A percentile compares a stretch with the other conserved stretches of the same genome.
These are phyloP conservation scores for Fomitopsis serialis DNA, from an alignment of 768 basidiomycete species.

Conservation along the genomic window DNA sequence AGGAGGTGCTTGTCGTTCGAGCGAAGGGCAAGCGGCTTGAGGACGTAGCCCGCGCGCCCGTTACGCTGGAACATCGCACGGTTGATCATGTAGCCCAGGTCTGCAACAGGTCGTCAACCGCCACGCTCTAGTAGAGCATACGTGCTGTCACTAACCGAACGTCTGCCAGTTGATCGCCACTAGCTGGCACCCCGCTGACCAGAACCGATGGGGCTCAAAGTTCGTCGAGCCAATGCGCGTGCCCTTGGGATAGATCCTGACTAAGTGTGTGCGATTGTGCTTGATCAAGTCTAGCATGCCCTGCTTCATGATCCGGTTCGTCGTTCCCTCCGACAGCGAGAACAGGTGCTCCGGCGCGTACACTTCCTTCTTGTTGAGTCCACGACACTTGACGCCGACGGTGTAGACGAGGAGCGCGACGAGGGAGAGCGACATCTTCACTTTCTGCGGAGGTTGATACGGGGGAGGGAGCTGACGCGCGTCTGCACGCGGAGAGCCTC, in stretches of 20 bases:
- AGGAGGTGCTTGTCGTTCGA: constrained; percentile 56
- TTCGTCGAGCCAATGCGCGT: constrained; percentile 79
- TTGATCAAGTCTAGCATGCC: constrained; percentile 71
- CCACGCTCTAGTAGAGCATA: background rate
- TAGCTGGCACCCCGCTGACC: constrained; percentile 84
- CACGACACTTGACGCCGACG: constrained; percentile 90
- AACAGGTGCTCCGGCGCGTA: constrained; percentile 91
- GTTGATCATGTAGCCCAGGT: constrained; percentile 88
- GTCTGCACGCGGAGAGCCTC: constrained; percentile 20
- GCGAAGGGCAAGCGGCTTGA: constrained; percentile 80
- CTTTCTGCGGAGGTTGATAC: constrained; percentile 30
- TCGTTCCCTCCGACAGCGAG: constrained; percentile 82
- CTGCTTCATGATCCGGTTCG: constrained; percentile 69
- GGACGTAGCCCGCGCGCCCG: constrained; percentile 82
- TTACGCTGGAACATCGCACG: constrained; percentile 94
- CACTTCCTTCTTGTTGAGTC: constrained; percentile 78
- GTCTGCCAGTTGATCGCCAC: constrained; percentile 99
- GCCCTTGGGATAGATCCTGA: constrained; percentile 84
- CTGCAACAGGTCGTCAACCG: constrained; percentile 30
- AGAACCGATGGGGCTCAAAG: constrained; percentile 83
- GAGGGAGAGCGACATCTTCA: constrained; percentile 71
- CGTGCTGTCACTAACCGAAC: constrained; percentile 53
- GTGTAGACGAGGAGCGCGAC: constrained; percentile 85
- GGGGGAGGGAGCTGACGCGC: constrained; percentile 4
- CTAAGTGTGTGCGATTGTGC: constrained; percentile 79